Evolutionary conservation across 2,329 filamentous ascomycete genomes (phyloP), one percentile per base, ranked within the genome.

Genomic region (Calonectria hawksworthii): DNA sequence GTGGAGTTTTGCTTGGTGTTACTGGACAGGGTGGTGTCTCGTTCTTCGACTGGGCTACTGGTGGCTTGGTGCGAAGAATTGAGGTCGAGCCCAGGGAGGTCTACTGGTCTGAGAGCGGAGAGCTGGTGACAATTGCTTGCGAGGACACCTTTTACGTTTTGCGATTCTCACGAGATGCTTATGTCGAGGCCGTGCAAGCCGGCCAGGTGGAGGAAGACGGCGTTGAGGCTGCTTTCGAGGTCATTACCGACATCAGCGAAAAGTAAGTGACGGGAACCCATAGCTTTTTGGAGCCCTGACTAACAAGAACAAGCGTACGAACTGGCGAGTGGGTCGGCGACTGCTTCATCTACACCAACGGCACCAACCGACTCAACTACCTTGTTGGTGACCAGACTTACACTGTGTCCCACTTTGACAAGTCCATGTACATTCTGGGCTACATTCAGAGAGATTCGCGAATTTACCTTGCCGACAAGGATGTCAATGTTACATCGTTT

Each of bases 341-440:
- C 87, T 98, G 96, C 88, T 98, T 99, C 90, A 96, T 99, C 84
- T 99, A 99, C 90, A 98, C 97, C 70, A 99, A 98, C 89, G 94
- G 91, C 85, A 98, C 96, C 13, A 98, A 99, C 89, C 94, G 97
- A 76, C 90, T 99, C 74, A 99, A 99, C 89, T 99, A 99, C 87
- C 92, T 99, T 28, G 96, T 99, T 18, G 97, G 97, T 78, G 97
- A 99, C 86, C 96, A 99, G 87, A 98, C 96, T 18, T 98, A 99
- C 89, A 98, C 96, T 4, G 94, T 99, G 78, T 97, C 96, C 16
- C 96, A 99, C 87, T 99, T 98, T 82, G 97, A 99, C 86, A 94
- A 96, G 84, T 92, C 96, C 32, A 96, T 98, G 93, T 99, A 99
- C 86, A 91, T 98, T 32, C 91, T 99, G 34, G 96, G 97, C 64